These are phyloP conservation scores for Edaphochlamys debaryana DNA, from an alignment of 139 green algal species.

Conservation along the genomic window DNA sequence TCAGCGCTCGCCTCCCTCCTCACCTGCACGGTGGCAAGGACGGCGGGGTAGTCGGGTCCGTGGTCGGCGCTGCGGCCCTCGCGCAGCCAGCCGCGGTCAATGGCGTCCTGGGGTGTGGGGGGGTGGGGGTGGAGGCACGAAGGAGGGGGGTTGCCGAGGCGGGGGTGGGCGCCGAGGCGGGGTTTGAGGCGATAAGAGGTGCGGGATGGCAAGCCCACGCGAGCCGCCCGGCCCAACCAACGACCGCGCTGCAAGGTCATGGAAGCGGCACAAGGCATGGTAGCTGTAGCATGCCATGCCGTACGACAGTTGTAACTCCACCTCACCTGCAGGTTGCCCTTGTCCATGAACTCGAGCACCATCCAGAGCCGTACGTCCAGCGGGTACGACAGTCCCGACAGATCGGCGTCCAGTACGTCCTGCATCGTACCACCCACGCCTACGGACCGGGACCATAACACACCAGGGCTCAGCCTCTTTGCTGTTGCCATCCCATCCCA, in stretches of 20 bases:
- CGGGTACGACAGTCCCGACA: slow-evolving; percentile 34
- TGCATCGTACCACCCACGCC: neutral
- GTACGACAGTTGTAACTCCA: too few species aligned
- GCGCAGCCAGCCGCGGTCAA: slow-evolving; percentile 60
- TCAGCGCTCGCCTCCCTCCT: too few species aligned
- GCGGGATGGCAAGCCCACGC: too few species aligned
- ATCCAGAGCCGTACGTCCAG: slow-evolving; percentile 41
- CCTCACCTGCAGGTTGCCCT: slow-evolving; percentile 52
- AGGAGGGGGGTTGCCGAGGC: neutral
- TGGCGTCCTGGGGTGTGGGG: slow-evolving; percentile 44
- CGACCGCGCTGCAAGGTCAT: too few species aligned
- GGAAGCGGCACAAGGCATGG: too few species aligned
- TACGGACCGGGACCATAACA: too few species aligned
- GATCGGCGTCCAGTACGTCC: slow-evolving; percentile 11
- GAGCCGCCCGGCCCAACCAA: too few species aligned
- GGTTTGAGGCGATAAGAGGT: too few species aligned
- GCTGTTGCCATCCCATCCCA: too few species aligned
- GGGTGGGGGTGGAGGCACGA: neutral
- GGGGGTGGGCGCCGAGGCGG: too few species aligned
- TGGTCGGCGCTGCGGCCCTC: slow-evolving; percentile 24
- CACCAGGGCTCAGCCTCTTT: too few species aligned
- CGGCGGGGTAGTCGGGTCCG: slow-evolving; percentile 35
- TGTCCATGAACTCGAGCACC: slow-evolving; percentile 59
- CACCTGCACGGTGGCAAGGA: slow-evolving; percentile 55
- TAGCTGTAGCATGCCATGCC: too few species aligned